Evolutionary conservation across 2,329 filamentous ascomycete genomes (phyloP).

Genomic region (Cyclaneusma minus): DNA sequence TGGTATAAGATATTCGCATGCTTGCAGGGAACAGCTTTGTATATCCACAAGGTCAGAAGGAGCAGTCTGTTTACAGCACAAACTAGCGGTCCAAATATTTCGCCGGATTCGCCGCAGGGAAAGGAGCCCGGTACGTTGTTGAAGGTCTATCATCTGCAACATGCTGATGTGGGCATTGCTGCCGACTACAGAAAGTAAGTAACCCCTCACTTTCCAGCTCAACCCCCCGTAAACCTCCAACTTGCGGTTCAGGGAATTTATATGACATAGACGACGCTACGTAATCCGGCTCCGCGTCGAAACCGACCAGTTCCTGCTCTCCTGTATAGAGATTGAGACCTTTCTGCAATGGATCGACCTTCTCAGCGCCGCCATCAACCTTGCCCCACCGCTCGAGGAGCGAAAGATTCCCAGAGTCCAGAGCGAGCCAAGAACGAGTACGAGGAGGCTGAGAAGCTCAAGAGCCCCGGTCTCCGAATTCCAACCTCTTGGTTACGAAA

Average conservation of each 20-base stretch:
- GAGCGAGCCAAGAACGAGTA: conserved; percentile 44
- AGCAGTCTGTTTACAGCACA: conserved; percentile 32
- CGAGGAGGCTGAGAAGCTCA: no score
- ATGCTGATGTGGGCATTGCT: conserved; percentile 62
- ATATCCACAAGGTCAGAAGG: conserved; percentile 47
- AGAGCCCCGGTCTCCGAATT: no score
- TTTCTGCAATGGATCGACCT: conserved; percentile 56
- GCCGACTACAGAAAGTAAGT: conserved; percentile 55
- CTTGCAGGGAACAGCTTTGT: conserved; percentile 53
- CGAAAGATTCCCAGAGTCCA: conserved; percentile 47
- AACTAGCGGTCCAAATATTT: conserved; percentile 31
- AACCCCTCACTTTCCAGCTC: conserved; percentile 1
- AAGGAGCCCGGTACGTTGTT: conserved; percentile 39
- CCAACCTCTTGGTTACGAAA: no score
- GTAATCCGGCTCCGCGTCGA: conserved; percentile 60
- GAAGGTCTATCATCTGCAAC: conserved; percentile 54
- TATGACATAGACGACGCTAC: conserved; percentile 34
- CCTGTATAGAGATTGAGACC: conserved; percentile 45
- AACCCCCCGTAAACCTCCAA: conserved; percentile 1
- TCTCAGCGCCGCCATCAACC: conserved; percentile 58
- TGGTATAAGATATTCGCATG: conserved; percentile 49
- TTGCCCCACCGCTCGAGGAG: conserved; percentile 56
- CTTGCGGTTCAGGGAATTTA: not conserved
- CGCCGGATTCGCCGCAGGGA: conserved; percentile 34
- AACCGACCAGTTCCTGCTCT: conserved; percentile 58